Evolutionary conservation across 176 grass and related monocot genomes (phyloP).

Genomic region (Phoenix dactylifera): DNA sequence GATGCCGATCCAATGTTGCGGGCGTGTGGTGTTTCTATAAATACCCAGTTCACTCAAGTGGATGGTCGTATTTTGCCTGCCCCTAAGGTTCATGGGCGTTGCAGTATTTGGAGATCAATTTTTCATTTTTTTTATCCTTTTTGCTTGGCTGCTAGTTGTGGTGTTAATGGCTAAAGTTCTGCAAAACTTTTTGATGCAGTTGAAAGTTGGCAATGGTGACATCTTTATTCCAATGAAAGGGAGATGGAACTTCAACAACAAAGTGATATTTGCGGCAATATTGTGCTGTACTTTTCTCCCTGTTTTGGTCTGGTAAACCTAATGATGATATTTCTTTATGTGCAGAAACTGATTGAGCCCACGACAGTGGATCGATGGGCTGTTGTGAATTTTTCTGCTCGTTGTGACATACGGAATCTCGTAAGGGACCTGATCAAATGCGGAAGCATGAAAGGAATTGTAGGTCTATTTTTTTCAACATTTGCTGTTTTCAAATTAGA

Average conservation of each 20-base stretch:
- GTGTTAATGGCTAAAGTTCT: no score
- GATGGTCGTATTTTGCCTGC: slow-evolving; percentile 56
- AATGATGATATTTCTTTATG: neutral
- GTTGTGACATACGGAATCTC: slow-evolving; percentile 46
- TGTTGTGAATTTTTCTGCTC: slow-evolving; percentile 81
- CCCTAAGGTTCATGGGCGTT: slow-evolving; percentile 33
- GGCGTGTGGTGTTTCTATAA: slow-evolving; percentile 52
- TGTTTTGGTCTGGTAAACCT: neutral
- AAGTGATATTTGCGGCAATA: slow-evolving; percentile 23
- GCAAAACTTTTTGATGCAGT: slow-evolving; percentile 20
- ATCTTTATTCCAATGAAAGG: slow-evolving; percentile 64
- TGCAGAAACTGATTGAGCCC: slow-evolving; percentile 52
- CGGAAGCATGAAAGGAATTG: slow-evolving; percentile 65
- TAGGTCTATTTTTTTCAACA: slow-evolving; percentile 22
- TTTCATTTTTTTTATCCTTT: neutral
- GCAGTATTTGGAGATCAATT: neutral
- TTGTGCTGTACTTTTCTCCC: neutral
- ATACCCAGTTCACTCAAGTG: slow-evolving; percentile 51
- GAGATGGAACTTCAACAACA: slow-evolving; percentile 92
- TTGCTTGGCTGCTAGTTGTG: neutral
- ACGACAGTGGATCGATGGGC: slow-evolving; percentile 45
- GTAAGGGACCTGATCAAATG: slow-evolving; percentile 64
- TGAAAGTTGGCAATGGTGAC: slow-evolving; percentile 66
- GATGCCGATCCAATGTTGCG: slow-evolving; percentile 67
- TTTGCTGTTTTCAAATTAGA: neutral